A percentile compares a stretch with the other conserved stretches of the same genome.
Conservation (phyloP, 176 grass and related monocot genomes). For the Musa acuminata region DNA sequence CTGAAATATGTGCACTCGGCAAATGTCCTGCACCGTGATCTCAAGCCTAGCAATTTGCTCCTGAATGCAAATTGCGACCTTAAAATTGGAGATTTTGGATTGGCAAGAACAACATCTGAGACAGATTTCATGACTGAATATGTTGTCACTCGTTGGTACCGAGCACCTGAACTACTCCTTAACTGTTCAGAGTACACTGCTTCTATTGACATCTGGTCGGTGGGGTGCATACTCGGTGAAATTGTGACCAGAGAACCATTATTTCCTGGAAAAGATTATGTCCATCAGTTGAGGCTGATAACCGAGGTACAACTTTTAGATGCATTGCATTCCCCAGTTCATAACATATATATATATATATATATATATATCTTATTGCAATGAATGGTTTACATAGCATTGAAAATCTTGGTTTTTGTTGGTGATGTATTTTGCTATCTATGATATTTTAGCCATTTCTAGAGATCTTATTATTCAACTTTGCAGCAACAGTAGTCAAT, state of each 20-base stretch:
- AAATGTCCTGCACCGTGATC: conserved; percentile 85
- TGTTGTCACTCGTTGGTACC: conserved; percentile 87
- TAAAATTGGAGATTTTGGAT: conserved; percentile 82
- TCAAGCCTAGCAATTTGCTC: conserved; percentile 80
- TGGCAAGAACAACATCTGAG: conserved; percentile 86
- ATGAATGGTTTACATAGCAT: too few relatives aligned
- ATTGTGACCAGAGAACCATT: conserved; percentile 71
- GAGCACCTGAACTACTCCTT: conserved; percentile 75
- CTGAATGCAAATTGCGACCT: conserved; percentile 83
- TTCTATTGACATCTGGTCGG: conserved; percentile 92
- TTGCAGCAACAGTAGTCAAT: too few relatives aligned
- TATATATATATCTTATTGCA: too few relatives aligned
- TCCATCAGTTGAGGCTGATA: conserved; percentile 80
- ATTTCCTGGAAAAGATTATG: conserved; percentile 95
- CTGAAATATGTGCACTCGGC: conserved; percentile 92
- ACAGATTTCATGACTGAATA: conserved; percentile 97
- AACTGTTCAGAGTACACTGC: conserved; percentile 95
- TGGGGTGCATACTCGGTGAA: conserved; percentile 85
- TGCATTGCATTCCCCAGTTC: not conserved
- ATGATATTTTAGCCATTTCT: too few relatives aligned
- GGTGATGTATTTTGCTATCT: too few relatives aligned
- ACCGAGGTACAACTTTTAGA: conserved; percentile 50
- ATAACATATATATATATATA: too few relatives aligned
- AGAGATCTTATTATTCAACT: too few relatives aligned
- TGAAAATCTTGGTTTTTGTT: too few relatives aligned